Conservation (phyloP, 768 basidiomycete species). For the Auriscalpium vulgare region DNA sequence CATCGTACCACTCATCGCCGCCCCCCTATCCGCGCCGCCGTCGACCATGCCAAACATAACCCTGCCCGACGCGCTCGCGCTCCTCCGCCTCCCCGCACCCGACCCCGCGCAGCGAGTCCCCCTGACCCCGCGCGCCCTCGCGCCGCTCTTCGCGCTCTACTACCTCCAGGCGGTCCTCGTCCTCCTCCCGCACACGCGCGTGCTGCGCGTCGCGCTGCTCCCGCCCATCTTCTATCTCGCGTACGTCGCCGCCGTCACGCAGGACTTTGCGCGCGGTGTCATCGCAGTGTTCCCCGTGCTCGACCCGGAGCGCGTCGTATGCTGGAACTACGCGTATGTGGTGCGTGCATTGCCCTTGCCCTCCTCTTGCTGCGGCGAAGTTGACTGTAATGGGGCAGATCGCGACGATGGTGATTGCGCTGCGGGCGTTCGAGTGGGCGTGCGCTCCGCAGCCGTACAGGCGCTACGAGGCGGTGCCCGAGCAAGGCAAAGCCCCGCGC, state of each 20-base stretch:
- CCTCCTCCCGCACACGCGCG: conserved; percentile 1
- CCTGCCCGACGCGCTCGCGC: no score
- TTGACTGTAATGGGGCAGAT: not conserved
- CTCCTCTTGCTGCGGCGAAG: not conserved
- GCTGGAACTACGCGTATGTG: conserved; percentile 3
- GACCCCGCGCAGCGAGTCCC: conserved; percentile 2
- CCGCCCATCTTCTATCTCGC: conserved; percentile 2
- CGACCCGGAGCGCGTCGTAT: conserved; percentile 1
- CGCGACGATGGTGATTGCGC: not conserved
- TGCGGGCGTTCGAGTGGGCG: conserved; percentile 10
- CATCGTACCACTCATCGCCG: no score
- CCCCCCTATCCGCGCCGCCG: no score
- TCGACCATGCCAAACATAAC: no score
- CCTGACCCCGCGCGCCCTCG: not conserved
- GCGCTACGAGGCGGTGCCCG: not conserved
- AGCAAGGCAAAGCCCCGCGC: not conserved
- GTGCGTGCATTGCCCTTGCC: conserved; percentile 2
- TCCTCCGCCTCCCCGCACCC: not conserved
- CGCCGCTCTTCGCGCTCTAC: not conserved
- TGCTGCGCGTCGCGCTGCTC: not conserved
- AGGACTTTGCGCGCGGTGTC: conserved; percentile 1
- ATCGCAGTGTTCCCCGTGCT: not conserved
- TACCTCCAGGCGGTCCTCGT: not conserved
- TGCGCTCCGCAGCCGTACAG: not conserved
- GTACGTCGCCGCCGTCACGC: not conserved